A percentile compares a stretch with the other conserved stretches of the same genome.
Evolutionary conservation across 257 asterid genomes (phyloP).

Genomic region (Przewalskia tangutica): DNA sequence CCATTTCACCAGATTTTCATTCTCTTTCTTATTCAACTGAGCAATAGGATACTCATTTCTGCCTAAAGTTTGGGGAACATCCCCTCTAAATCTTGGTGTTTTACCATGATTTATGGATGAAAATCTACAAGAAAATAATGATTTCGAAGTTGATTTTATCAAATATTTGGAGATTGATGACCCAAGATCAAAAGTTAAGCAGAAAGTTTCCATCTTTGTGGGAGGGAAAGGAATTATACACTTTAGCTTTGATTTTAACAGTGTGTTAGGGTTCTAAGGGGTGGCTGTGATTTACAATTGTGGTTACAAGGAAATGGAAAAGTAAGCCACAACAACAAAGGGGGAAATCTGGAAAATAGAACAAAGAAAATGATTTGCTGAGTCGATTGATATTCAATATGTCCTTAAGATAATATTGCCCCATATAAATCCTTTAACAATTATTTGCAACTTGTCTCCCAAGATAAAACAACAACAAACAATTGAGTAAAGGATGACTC

Average conservation of each 20-base stretch:
- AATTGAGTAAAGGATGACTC: too few relatives aligned
- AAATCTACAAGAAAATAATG: conserved; percentile 19
- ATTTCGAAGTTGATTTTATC: conserved; percentile 32
- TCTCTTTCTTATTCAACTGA: conserved; percentile 6
- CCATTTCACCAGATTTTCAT: conserved; percentile 35
- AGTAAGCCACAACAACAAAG: too few relatives aligned
- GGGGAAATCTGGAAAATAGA: too few relatives aligned
- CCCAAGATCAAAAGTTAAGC: conserved; percentile 36
- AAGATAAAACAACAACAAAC: too few relatives aligned
- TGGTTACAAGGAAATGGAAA: too few relatives aligned
- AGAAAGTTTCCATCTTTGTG: conserved; percentile 47
- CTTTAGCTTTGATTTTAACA: not conserved
- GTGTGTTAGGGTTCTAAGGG: not conserved
- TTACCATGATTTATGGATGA: conserved; percentile 11
- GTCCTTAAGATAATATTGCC: too few relatives aligned
- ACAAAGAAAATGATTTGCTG: too few relatives aligned
- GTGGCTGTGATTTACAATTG: too few relatives aligned
- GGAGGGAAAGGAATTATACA: not conserved
- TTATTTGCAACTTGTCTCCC: too few relatives aligned
- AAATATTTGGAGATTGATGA: conserved; percentile 26
- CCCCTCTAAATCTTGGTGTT: conserved; percentile 17
- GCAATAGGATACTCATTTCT: conserved; percentile 6
- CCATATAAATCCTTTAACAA: too few relatives aligned
- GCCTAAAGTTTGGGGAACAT: conserved; percentile 11
- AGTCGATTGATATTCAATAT: too few relatives aligned